Evolutionary conservation across 148 eudicot species (phyloP), one percentile per base, ranked within the genome.

Genomic region (Heliosperma pusillum): DNA sequence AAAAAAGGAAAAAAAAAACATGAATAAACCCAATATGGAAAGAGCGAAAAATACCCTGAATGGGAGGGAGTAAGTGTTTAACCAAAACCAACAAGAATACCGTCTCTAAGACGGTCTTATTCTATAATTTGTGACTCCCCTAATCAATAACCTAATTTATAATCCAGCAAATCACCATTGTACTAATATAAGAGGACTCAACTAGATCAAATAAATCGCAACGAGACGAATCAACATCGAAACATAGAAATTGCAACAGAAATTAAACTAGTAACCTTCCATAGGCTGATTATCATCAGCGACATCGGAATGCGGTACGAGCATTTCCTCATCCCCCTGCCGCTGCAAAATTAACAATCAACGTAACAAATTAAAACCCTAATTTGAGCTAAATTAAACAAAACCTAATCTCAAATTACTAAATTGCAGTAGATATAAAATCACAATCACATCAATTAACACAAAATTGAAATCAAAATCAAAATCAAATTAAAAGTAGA

Each of bases 281-380:
- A 92, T 90, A 19, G 97, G 95, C 82, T 90, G 95, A 42, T 88
- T 89, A 53, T 88, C 80, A 73, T 83, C 89, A 47, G 85, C 80
- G 24, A 85, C 27, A 36, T 92, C 90, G 0, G 91, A 72, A 80
- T 85, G 89, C 9, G 97, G 95, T 19, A 92, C 92, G 19, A 92
- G 97, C 95, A 92, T 92, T 86, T 90, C 93, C 9, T 88, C 95
- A 52, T 90, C 97, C 69, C 87, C 97, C 73, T 85, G 94, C 91
- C 88, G 85, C 85, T 76, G 58, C 64, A 77, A 69, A n/a, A 3
- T 16, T 36, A 36, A 6, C 42, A 36, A 36, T 36, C 15, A 2
- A 4, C n/a, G 26, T 11, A 22, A 74, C 30, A 66, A 75, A 33
- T 30, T 19, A 66, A 22, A 73, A 59, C 26, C 62, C 30, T 13